These are phyloP conservation scores for Coemansia sp. DNA, from an alignment of 371 early-diverging fungal species.

Conservation along the genomic window DNA sequence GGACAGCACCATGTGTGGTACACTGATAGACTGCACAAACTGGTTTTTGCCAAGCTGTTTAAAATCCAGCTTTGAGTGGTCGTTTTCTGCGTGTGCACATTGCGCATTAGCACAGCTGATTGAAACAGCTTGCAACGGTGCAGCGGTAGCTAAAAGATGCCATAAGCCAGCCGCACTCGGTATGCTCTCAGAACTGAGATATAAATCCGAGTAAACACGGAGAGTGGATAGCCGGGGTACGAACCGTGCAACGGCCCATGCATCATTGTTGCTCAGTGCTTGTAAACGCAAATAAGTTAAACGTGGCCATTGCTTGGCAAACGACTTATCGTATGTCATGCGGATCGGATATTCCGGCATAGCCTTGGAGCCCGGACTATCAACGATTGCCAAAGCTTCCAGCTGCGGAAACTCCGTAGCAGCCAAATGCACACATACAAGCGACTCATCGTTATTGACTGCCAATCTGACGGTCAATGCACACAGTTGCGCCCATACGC, in stretches of 20 bases:
- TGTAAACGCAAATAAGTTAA: slow-evolving; percentile 11
- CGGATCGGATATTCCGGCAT: slow-evolving; percentile 15
- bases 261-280: slow-evolving; percentile 11
- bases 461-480: slow-evolving; percentile 10
- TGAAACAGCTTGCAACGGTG: slow-evolving; percentile 8
- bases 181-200: background rate
- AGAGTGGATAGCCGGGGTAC: slow-evolving; percentile 12
- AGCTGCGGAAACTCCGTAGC: slow-evolving; percentile 37
- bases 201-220: slow-evolving; percentile 4
- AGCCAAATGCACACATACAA: slow-evolving; percentile 10
- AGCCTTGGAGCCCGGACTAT: slow-evolving; percentile 5
- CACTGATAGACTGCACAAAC: slow-evolving; percentile 5
- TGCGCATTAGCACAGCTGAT: background rate
- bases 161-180: slow-evolving; percentile 12
- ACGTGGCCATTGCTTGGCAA: slow-evolving; percentile 27
- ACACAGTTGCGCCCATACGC: slow-evolving; percentile 10
- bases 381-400: slow-evolving; percentile 8
- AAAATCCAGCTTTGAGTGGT: slow-evolving; percentile 8
- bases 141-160: slow-evolving; percentile 18
- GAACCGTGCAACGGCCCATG: slow-evolving; percentile 4
- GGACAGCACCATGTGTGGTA: slow-evolving; percentile 7
- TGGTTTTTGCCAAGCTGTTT: slow-evolving; percentile 13
- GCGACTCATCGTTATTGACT: background rate
- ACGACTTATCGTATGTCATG: slow-evolving; percentile 21
- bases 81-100: no score